Percentiles rank a stretch among this genome's conserved stretches.
These are phyloP conservation scores for Xylaria telfairii DNA, from an alignment of 495 filamentous ascomycete species.

Conservation along the genomic window DNA sequence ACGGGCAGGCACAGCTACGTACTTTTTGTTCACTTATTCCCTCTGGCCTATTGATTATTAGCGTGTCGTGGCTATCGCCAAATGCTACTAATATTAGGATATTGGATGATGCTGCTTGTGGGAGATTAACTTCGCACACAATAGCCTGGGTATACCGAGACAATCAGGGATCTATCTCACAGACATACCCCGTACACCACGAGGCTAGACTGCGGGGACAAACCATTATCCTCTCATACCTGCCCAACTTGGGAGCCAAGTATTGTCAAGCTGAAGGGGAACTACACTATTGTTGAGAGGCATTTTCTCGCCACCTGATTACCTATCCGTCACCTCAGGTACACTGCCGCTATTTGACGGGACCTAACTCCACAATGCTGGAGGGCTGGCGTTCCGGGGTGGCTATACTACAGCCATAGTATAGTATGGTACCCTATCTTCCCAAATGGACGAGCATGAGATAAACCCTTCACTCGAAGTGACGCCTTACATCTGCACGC, in stretches of 20 bases:
- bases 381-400: not conserved
- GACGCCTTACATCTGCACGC: conserved; percentile 12
- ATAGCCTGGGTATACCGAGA: not conserved
- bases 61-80: not conserved
- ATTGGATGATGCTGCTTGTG: not conserved
- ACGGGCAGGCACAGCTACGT: not conserved
- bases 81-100: not conserved
- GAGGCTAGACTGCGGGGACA: not conserved
- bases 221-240: not conserved
- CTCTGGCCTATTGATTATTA: not conserved
- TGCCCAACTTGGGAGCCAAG: not conserved
- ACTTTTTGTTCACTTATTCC: not conserved
- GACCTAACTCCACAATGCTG: not conserved
- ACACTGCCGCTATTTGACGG: not conserved
- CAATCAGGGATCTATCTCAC: not conserved
- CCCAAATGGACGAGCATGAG: not conserved
- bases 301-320: conserved; percentile 10
- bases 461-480: conserved; percentile 1
- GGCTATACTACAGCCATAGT: not conserved
- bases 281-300: not conserved
- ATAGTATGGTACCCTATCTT: not conserved
- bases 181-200: not conserved
- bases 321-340: not conserved
- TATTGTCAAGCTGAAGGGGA: conserved; percentile 20
- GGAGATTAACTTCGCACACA: not conserved